Percentiles rank a stretch among this genome's conserved stretches.
Conservation (phyloP, 768 basidiomycete genomes). For the Rhodotorula babjevae region DNA sequence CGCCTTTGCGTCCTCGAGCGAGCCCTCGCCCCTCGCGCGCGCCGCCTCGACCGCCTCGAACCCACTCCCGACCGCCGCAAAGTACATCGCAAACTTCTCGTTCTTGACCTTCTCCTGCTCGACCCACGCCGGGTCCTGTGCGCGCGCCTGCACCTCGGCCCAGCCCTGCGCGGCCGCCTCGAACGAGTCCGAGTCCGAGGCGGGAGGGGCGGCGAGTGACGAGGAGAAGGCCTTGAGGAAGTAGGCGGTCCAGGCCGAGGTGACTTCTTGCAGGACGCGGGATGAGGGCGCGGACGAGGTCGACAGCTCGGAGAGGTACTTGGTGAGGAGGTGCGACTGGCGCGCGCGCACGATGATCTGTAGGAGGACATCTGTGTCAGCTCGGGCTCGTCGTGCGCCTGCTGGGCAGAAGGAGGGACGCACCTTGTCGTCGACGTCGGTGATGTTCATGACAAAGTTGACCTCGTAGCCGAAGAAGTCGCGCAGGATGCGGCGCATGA, state of each 20-base stretch:
- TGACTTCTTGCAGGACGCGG: slow-evolving; percentile 24
- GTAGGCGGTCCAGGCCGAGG: slow-evolving; percentile 41
- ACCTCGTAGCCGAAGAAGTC: slow-evolving; percentile 98
- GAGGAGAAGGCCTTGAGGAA: slow-evolving; percentile 37
- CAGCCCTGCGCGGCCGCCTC: slow-evolving; percentile 50
- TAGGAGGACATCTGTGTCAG: neutral
- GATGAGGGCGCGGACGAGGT: slow-evolving; percentile 22
- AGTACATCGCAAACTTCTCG: slow-evolving; percentile 89
- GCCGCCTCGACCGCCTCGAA: slow-evolving; percentile 44
- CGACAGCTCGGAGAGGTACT: slow-evolving; percentile 34
- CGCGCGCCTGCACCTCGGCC: slow-evolving; percentile 54
- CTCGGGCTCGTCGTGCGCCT: neutral
- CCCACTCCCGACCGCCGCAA: slow-evolving; percentile 62
- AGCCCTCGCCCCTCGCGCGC: neutral
- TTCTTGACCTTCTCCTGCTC: slow-evolving; percentile 67
- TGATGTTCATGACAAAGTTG: slow-evolving; percentile 98
- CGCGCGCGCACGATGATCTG: slow-evolving; percentile 92
- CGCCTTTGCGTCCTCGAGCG: slow-evolving; percentile 41
- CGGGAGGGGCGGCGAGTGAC: slow-evolving; percentile 29
- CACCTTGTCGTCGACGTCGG: slow-evolving; percentile 99
- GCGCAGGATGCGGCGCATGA: slow-evolving; percentile 78
- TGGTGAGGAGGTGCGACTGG: slow-evolving; percentile 52
- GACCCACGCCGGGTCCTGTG: slow-evolving; percentile 60
- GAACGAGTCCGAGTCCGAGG: neutral
- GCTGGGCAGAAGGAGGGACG: slow-evolving; percentile 14